Conservation (phyloP, 2,329 filamentous ascomycete species). For the Chalaropsis ovoidea region DNA sequence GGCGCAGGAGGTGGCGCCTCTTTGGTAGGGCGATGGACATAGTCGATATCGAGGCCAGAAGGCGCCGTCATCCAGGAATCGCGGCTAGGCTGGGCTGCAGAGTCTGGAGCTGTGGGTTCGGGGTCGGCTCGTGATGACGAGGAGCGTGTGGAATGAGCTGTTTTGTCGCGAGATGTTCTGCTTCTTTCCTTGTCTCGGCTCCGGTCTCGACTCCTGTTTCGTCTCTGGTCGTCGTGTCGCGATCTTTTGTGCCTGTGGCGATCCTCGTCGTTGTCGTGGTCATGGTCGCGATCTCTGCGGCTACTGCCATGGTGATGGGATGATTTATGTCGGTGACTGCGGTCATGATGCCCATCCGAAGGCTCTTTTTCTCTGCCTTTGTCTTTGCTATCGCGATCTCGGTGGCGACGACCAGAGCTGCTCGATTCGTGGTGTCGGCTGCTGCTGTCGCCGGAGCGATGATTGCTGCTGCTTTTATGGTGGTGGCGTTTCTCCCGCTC, state of each 20-base stretch:
- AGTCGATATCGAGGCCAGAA: constrained; percentile 72
- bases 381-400: constrained; percentile 11
- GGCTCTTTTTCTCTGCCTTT: constrained; percentile 29
- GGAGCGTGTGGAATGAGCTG: neutral
- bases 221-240: constrained; percentile 13
- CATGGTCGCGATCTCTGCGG: neutral
- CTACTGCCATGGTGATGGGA: constrained; percentile 8
- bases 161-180: constrained; percentile 9
- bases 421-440: neutral
- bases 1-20: constrained; percentile 46
- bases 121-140: neutral
- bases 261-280: constrained; percentile 33
- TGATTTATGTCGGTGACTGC: constrained; percentile 35
- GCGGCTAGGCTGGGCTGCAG: constrained; percentile 39
- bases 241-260: constrained; percentile 28
- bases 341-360: constrained; percentile 28
- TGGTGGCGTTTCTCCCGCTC: constrained; percentile 10
- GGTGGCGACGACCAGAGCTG: constrained; percentile 29
- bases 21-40: constrained; percentile 53
- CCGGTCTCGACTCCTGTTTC: neutral
- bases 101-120: constrained; percentile 32
- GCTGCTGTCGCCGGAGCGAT: constrained; percentile 24
- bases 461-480: constrained; percentile 2
- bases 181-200: neutral
- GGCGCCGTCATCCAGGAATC: constrained; percentile 95